Evolutionary conservation across 768 basidiomycete species (phyloP).

Genomic region (Hydnomerulius pinastri): DNA sequence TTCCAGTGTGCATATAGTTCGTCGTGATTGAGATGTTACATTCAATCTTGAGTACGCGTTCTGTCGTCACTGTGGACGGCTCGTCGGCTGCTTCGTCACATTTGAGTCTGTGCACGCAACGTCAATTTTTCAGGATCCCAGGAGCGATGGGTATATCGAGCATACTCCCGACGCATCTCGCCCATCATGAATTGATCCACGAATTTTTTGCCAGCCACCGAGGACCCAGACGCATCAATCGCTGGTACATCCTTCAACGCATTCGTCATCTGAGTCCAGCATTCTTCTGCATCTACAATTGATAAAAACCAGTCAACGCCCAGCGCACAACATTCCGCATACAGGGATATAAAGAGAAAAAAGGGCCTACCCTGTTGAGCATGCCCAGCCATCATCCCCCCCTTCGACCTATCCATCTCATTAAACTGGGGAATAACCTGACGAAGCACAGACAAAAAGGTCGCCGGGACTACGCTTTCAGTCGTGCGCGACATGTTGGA

Average conservation of each 20-base stretch:
- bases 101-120: conserved; percentile 54
- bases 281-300: conserved; percentile 88
- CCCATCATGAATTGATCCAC: conserved; percentile 83
- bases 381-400: conserved; percentile 48
- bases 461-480: conserved; percentile 67
- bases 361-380: conserved; percentile 71
- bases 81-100: conserved; percentile 87
- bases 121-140: conserved; percentile 13
- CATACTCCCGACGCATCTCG: conserved; percentile 69
- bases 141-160: neutral
- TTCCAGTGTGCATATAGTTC: conserved; percentile 87
- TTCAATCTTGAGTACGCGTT: conserved; percentile 84
- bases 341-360: neutral
- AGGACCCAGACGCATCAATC: conserved; percentile 29
- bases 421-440: conserved; percentile 89
- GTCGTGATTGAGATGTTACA: conserved; percentile 89
- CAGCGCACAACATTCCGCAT: neutral
- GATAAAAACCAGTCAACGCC: conserved; percentile 7
- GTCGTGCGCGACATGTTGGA: conserved; percentile 72
- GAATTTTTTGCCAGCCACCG: conserved; percentile 51
- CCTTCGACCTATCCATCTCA: conserved; percentile 57
- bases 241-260: conserved; percentile 72
- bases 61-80: conserved; percentile 56
- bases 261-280: conserved; percentile 75
- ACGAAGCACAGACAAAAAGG: conserved; percentile 72